These are phyloP conservation scores for Galerina marginata DNA, from an alignment of 768 basidiomycete genomes.

Conservation along the genomic window DNA sequence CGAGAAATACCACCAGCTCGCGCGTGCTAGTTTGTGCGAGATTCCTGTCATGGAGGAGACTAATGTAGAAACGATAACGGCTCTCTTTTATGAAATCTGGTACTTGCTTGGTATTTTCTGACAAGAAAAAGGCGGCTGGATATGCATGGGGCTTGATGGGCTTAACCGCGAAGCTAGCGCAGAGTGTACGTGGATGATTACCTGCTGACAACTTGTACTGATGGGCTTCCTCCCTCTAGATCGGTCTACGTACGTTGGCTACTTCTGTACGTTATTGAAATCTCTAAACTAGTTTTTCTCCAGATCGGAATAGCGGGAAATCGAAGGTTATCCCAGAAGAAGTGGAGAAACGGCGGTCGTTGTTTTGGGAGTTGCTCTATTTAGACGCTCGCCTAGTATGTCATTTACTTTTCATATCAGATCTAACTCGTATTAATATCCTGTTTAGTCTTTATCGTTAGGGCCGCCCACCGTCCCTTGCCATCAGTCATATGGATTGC, in stretches of 20 bases:
- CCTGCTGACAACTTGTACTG: slow-evolving; percentile 1
- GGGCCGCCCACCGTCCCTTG: slow-evolving; percentile 71
- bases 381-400: slow-evolving; percentile 65
- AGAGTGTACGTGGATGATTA: slow-evolving; percentile 51
- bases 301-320: slow-evolving; percentile 69
- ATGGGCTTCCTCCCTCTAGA: slow-evolving; percentile 32
- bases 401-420: slow-evolving; percentile 1
- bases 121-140: slow-evolving; percentile 68
- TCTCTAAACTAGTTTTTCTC: slow-evolving; percentile 1
- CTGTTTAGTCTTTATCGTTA: slow-evolving; percentile 59
- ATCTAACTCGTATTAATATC: not conserved
- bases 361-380: slow-evolving; percentile 75
- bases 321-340: slow-evolving; percentile 75
- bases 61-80: slow-evolving; percentile 63
- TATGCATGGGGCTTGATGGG: slow-evolving; percentile 63
- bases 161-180: slow-evolving; percentile 63
- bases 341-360: slow-evolving; percentile 67
- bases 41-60: slow-evolving; percentile 72
- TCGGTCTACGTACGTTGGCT: slow-evolving; percentile 59
- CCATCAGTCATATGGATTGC: slow-evolving; percentile 65
- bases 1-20: slow-evolving; percentile 62
- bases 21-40: slow-evolving; percentile 64
- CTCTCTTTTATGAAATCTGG: slow-evolving; percentile 69
- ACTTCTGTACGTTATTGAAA: not conserved
- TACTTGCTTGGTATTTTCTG: slow-evolving; percentile 72